phyloP scores from a whole-genome alignment of 305 asterid species.

The Euphrasia arctica region DNA sequence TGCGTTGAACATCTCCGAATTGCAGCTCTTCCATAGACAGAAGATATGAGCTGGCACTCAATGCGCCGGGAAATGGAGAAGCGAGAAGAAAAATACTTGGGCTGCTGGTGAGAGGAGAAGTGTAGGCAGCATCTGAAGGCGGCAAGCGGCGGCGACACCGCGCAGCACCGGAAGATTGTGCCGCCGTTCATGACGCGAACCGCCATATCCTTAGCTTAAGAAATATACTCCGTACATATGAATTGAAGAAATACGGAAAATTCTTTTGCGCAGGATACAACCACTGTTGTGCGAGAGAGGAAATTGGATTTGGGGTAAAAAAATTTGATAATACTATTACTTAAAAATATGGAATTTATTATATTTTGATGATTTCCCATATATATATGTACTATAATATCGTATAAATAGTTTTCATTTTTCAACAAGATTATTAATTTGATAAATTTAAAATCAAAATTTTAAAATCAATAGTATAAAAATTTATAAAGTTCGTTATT shows the following conservation, averaged over 20 bases:
- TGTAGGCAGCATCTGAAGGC: constrained; percentile 41
- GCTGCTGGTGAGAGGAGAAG: constrained; percentile 20
- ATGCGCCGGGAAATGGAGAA: constrained; percentile 34
- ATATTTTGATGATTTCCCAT: no score
- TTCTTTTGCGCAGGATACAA: constrained; percentile 12
- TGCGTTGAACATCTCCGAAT: constrained; percentile 54
- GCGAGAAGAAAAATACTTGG: constrained; percentile 33
- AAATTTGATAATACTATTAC: no score
- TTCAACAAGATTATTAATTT: no score
- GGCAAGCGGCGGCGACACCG: constrained; percentile 56
- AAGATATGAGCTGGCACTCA: constrained; percentile 31
- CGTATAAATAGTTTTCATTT: no score
- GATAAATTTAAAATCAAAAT: no score
- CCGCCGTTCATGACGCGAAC: constrained; percentile 66
- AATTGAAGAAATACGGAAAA: no score
- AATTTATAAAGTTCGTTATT: no score
- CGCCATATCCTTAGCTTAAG: constrained; percentile 45
- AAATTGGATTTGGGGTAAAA: no score
- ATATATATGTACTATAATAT: no score
- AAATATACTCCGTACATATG: not conserved
- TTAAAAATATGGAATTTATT: no score
- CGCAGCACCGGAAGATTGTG: constrained; percentile 56
- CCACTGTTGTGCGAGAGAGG: not conserved
- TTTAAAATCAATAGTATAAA: no score
- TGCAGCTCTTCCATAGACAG: constrained; percentile 27